These are phyloP conservation scores for Singerocomus inundabilis DNA, from an alignment of 1,284 basidiomycete species.

Conservation along the genomic window DNA sequence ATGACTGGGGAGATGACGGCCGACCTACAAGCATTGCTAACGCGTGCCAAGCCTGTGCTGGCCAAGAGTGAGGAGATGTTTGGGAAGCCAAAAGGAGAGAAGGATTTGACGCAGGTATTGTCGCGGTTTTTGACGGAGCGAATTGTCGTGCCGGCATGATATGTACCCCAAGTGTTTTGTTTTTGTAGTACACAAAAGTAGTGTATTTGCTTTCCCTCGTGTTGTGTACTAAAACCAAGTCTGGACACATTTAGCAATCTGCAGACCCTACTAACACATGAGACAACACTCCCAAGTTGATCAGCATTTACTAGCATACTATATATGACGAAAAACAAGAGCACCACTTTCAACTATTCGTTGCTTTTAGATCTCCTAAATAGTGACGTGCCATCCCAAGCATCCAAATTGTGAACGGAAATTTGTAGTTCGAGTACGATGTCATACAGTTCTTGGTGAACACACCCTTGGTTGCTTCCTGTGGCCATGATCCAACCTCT, in stretches of 20 bases:
- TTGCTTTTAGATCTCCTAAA: conserved; percentile 45
- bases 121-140: conserved; percentile 64
- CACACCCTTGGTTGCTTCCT: conserved; percentile 92
- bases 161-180: neutral
- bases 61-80: conserved; percentile 47
- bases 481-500: conserved; percentile 92
- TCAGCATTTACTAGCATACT: no score
- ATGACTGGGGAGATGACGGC: conserved; percentile 77
- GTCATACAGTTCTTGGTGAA: conserved; percentile 96
- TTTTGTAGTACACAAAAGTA: neutral
- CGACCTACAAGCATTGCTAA: conserved; percentile 67
- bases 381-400: conserved; percentile 73
- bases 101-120: conserved; percentile 56
- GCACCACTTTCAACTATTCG: no score
- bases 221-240: neutral
- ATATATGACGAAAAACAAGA: no score
- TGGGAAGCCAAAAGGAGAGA: conserved; percentile 9
- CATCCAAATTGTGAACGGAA: conserved; percentile 93
- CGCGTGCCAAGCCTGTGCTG: conserved; percentile 59
- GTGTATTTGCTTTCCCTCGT: neutral
- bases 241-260: neutral
- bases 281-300: no score
- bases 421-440: conserved; percentile 95
- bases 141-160: conserved; percentile 36
- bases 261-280: no score